A percentile compares a stretch with the other conserved stretches of the same genome.
Conservation (phyloP, 495 filamentous ascomycete genomes). For the Cryomyces antarcticus region DNA sequence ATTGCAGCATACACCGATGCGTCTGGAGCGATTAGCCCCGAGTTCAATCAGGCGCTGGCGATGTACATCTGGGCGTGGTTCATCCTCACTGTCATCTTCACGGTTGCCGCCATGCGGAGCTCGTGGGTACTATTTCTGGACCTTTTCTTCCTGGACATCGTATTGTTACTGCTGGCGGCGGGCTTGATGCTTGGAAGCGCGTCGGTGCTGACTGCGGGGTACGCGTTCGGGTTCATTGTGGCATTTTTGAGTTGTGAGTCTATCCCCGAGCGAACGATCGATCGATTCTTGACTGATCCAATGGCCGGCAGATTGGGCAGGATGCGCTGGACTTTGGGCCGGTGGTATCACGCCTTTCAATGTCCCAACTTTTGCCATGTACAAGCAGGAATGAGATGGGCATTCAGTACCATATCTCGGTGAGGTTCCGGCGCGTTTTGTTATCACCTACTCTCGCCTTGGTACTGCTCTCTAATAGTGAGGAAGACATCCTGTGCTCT, state of each 20-base stretch:
- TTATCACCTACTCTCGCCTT: too few species aligned
- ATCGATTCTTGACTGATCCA: too few species aligned
- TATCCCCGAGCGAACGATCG: too few species aligned
- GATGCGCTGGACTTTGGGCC: background rate
- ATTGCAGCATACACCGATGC: conserved; percentile 16
- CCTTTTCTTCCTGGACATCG: conserved; percentile 13
- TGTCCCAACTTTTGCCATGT: background rate
- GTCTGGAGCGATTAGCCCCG: conserved; percentile 4
- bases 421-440: too few species aligned
- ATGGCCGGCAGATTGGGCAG: background rate
- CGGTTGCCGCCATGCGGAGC: conserved; percentile 16
- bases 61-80: conserved; percentile 22
- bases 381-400: background rate
- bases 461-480: too few species aligned
- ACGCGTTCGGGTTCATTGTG: conserved; percentile 14
- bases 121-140: conserved; percentile 15
- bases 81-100: conserved; percentile 20
- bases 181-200: conserved; percentile 14
- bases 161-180: conserved; percentile 13
- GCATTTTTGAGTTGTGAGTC: conserved; percentile 16
- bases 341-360: background rate
- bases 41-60: conserved; percentile 17
- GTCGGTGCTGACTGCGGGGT: conserved; percentile 7
- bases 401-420: too few species aligned
- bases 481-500: too few species aligned